phyloP scores from a whole-genome alignment of 768 basidiomycete genomes.

The Pleurotus cornucopiae region DNA sequence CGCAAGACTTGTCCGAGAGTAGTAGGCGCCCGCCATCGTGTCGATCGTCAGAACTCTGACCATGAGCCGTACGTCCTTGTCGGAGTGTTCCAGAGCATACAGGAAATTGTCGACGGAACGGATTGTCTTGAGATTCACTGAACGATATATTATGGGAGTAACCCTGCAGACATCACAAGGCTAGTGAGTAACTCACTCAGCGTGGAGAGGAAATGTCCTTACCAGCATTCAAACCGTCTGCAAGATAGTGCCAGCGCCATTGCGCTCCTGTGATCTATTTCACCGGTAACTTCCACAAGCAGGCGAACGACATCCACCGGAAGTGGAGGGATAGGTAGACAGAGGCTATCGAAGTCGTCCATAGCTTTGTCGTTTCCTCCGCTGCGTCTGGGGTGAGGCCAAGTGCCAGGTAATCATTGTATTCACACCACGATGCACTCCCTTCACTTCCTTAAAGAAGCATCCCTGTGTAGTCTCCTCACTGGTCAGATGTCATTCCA shows the following conservation, averaged over 20 bases:
- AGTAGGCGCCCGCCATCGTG: neutral
- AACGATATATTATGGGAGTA: neutral
- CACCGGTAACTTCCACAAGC: neutral
- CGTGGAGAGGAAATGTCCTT: neutral
- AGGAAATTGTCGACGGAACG: neutral
- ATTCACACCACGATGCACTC: no score
- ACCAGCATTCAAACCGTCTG: neutral
- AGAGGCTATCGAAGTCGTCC: no score
- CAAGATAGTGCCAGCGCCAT: neutral
- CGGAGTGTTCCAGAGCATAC: neutral
- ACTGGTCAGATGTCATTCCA: no score
- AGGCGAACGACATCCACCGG: neutral
- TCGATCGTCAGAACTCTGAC: constrained; percentile 1
- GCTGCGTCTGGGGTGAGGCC: no score
- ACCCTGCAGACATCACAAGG: neutral
- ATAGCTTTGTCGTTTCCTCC: no score
- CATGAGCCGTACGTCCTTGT: neutral
- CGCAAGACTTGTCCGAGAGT: neutral
- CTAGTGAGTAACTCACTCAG: no score
- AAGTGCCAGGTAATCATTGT: no score
- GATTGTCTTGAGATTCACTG: neutral
- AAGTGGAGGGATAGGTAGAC: neutral
- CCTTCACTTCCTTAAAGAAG: no score
- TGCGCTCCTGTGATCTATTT: neutral
- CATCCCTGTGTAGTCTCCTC: no score